Conservation (phyloP, 352 stramenopile genomes). For the Saprolegnia diclina region DNA sequence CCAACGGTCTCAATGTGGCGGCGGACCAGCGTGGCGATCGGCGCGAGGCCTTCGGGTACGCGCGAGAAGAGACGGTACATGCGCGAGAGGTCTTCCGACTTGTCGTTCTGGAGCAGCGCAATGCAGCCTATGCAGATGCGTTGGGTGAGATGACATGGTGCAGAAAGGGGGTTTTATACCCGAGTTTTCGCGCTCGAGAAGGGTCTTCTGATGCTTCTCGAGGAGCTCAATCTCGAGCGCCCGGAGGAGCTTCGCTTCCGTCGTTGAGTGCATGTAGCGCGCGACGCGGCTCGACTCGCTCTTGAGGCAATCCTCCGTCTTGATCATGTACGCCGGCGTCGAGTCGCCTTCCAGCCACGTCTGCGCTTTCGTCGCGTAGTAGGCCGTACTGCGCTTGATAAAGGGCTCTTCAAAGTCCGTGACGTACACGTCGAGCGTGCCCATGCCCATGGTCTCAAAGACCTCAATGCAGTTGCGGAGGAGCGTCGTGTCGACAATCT, state of each 20-base stretch:
- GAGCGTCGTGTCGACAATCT: constrained; percentile 96
- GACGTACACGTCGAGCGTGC: constrained; percentile 95
- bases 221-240: constrained; percentile 93
- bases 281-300: constrained; percentile 83
- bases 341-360: constrained; percentile 97
- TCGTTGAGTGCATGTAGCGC: constrained; percentile 95
- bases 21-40: constrained; percentile 95
- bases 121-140: constrained; percentile 65
- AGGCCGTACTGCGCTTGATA: constrained; percentile 87
- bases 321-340: constrained; percentile 97
- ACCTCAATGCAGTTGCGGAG: constrained; percentile 97
- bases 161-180: constrained; percentile 11
- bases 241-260: constrained; percentile 94
- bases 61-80: constrained; percentile 98
- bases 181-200: constrained; percentile 98
- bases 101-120: constrained; percentile 95
- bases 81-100: constrained; percentile 93
- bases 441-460: constrained; percentile 98
- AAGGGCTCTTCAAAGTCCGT: constrained; percentile 93
- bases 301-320: constrained; percentile 83
- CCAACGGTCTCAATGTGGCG: constrained; percentile 91
- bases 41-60: constrained; percentile 93
- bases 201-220: constrained; percentile 90
- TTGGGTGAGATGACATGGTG: background rate
- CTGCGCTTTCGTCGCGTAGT: constrained; percentile 96